Percentiles rank a stretch among this genome's conserved stretches.
These are phyloP conservation scores for Talaromyces wortmannii DNA, from an alignment of 495 filamentous ascomycete genomes.

Conservation along the genomic window DNA sequence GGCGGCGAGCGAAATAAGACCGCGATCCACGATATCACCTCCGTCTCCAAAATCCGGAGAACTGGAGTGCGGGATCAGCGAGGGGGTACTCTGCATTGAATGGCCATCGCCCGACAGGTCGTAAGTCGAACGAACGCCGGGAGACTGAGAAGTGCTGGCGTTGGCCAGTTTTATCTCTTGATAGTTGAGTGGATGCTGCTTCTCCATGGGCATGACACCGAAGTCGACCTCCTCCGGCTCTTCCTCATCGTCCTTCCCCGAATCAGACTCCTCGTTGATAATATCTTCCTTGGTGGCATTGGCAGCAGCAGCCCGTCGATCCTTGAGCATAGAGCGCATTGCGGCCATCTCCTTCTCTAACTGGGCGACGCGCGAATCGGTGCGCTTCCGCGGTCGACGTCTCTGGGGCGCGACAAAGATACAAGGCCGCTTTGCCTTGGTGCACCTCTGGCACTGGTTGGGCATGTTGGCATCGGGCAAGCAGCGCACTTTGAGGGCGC, in stretches of 20 bases:
- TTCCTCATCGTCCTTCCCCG: constrained; percentile 15
- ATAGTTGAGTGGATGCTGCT: neutral
- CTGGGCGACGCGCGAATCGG: constrained; percentile 78
- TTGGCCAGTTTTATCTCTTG: neutral
- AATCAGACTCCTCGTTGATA: neutral
- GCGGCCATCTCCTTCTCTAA: constrained; percentile 83
- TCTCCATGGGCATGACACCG: constrained; percentile 5
- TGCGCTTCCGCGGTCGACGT: constrained; percentile 74
- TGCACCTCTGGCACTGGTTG: constrained; percentile 69
- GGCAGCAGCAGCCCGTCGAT: constrained; percentile 10
- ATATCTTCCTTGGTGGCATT: constrained; percentile 18
- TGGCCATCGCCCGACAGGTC: neutral
- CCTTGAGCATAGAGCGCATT: constrained; percentile 38
- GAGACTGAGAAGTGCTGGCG: neutral
- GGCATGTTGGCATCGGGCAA: constrained; percentile 56
- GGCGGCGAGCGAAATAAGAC: constrained; percentile 35
- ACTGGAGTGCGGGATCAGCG: constrained; percentile 23
- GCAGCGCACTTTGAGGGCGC: constrained; percentile 78
- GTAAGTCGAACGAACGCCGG: neutral
- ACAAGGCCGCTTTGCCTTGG: constrained; percentile 67
- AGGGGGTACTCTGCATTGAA: neutral
- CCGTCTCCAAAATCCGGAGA: constrained; percentile 8
- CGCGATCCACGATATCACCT: constrained; percentile 38
- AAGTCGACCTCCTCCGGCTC: constrained; percentile 16
- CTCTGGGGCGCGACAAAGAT: constrained; percentile 72